A percentile compares a stretch with the other conserved stretches of the same genome.
phyloP scores from a whole-genome alignment of 75 land plant species.

The Isoetes taiwanensis region DNA sequence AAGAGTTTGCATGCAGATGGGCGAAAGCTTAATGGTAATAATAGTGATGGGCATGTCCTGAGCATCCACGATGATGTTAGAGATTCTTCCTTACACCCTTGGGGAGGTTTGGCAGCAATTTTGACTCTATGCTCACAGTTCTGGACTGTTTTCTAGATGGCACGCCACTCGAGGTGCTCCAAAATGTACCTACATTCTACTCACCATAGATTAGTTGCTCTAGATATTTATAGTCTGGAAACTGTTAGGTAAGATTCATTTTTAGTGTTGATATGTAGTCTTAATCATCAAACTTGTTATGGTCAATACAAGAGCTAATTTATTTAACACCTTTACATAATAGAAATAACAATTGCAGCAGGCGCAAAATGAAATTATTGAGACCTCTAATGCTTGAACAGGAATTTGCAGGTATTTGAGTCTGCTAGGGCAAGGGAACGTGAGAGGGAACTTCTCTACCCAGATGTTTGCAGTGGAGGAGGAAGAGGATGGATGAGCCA shows the following conservation, averaged over 20 bases:
- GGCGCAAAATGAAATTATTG: not conserved
- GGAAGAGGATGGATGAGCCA: slow-evolving; percentile 7
- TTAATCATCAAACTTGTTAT: too few species aligned
- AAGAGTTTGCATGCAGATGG: not conserved
- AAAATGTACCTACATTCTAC: not conserved
- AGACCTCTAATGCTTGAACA: not conserved
- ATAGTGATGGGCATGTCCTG: slow-evolving; percentile 1
- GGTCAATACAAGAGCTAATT: too few species aligned
- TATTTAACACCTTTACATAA: too few species aligned
- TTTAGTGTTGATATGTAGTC: too few species aligned
- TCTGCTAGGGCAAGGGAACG: not conserved
- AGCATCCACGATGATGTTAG: not conserved
- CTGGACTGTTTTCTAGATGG: slow-evolving; percentile 5
- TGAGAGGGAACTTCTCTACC: not conserved
- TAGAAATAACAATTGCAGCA: too few species aligned
- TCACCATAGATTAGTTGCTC: not conserved
- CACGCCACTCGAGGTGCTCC: slow-evolving; percentile 7
- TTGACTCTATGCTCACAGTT: not conserved
- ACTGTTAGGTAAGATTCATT: too few species aligned
- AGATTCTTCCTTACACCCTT: slow-evolving; percentile 1
- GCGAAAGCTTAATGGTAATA: slow-evolving; percentile 7
- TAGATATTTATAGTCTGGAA: not conserved
- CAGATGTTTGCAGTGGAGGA: not conserved
- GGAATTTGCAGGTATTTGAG: slow-evolving; percentile 2
- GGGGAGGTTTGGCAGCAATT: slow-evolving; percentile 5